Percentiles rank a stretch among this genome's conserved stretches.
phyloP scores from a whole-genome alignment of 129 eudicot genomes.

The Calendula officinalis region DNA sequence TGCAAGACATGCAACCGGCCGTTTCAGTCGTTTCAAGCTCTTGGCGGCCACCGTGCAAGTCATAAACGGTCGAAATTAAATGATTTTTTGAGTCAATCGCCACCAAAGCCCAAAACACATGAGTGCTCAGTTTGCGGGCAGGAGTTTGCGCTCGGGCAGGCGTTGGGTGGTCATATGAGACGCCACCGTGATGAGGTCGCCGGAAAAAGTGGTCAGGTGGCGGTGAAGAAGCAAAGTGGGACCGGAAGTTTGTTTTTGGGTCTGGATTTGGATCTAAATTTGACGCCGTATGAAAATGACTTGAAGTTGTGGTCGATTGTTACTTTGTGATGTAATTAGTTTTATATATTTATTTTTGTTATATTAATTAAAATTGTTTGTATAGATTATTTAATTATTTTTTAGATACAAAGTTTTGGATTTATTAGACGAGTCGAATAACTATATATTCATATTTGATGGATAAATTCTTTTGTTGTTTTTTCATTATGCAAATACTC shows the following conservation, averaged over 20 bases:
- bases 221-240: conserved; percentile 23
- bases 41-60: conserved; percentile 70
- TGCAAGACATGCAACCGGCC: conserved; percentile 55
- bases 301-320: conserved; percentile 28
- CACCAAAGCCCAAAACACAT: conserved; percentile 43
- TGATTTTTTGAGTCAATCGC: background rate
- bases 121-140: conserved; percentile 54
- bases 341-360: background rate
- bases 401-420: background rate
- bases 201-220: conserved; percentile 2
- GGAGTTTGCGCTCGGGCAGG: conserved; percentile 57
- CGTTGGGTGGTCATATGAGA: conserved; percentile 68
- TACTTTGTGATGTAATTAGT: background rate
- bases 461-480: no score
- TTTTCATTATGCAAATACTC: no score
- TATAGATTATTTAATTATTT: background rate
- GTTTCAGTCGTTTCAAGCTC: conserved; percentile 60
- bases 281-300: conserved; percentile 43
- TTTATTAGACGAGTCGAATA: no score
- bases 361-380: conserved; percentile 1
- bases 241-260: conserved; percentile 35
- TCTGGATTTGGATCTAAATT: conserved; percentile 48
- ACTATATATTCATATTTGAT: no score
- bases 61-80: conserved; percentile 39
- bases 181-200: conserved; percentile 36